Evolutionary conservation across 169 alveolate species (phyloP), one percentile per base, ranked within the genome.

Genomic region (Cryptosporidium andersoni): DNA sequence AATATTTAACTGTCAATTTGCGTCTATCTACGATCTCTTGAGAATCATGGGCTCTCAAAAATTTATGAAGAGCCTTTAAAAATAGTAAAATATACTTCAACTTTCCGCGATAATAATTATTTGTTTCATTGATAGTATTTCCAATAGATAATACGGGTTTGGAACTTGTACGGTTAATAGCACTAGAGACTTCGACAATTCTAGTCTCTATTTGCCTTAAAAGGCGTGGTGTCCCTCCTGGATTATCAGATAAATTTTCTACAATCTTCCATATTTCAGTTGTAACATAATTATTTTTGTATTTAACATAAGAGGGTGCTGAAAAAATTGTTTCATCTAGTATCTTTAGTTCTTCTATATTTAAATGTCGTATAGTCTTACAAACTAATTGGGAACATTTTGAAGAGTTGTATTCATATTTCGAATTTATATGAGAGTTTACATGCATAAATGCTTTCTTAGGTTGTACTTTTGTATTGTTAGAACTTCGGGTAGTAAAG

Each of bases 171-270:
- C 85, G 85, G 8, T 58, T 51, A 16, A 74, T 42, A 42, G 68
- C 40, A 12, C 14, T 7, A 12, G 11, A 25, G 47, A 74, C 37
- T 8, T 74, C 74, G 25, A 56, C 43, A 2, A 74, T 55, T 36
- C 60, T 74, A 8, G 43, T 42, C 12, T 66, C 40, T 14, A 74
- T 39, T 16, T 39, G 63, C 12, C 60, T 60, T n/a, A 74, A 16
- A n/a, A 74, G 58, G 5, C 85, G 55, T 25, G 5, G 52, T 62
- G 74, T 56, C 11, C 64, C 85, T 14, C 85, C 85, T 34, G 25
- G 60, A 47, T 74, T 74, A 2, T 74, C 85, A 58, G 60, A 47
- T 62, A 74, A 55, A 55, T 68, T 74, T 45, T 74, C 85, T 58
- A 68, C 55, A 34, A 58, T 43, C 11, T 45, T 8, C 85, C 85